A percentile compares a stretch with the other conserved stretches of the same genome.
phyloP scores from a whole-genome alignment of 768 basidiomycete genomes.

The Suillus cothurnatus region DNA sequence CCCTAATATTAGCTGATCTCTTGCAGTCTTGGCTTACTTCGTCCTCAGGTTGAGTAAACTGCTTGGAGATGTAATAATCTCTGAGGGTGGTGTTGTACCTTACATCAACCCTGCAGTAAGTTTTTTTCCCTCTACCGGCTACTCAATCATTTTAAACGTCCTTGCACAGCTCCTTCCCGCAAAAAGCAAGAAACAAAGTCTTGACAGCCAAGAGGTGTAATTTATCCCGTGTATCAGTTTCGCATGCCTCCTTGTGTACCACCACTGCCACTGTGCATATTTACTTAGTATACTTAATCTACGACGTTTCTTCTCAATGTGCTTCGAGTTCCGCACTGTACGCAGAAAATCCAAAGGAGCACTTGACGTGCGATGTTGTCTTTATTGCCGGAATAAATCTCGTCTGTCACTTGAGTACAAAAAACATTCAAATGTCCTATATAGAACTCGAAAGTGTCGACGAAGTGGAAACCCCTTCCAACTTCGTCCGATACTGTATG shows the following conservation, averaged over 20 bases:
- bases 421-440: not conserved
- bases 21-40: not conserved
- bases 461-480: not conserved
- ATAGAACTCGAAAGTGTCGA: not conserved
- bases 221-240: not conserved
- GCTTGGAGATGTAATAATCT: constrained; percentile 85
- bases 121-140: not conserved
- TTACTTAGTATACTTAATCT: constrained; percentile 9
- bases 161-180: constrained; percentile 29
- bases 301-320: not conserved
- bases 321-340: not conserved
- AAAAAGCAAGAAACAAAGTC: constrained; percentile 34
- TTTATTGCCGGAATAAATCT: not conserved
- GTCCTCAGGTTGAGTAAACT: constrained; percentile 62
- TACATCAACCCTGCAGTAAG: constrained; percentile 67
- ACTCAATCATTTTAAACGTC: not conserved
- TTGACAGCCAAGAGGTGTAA: constrained; percentile 36
- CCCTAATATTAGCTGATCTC: not conserved
- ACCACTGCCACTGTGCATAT: constrained; percentile 1
- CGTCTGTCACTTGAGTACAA: not conserved
- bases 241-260: constrained; percentile 2
- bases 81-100: constrained; percentile 92
- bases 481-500: not conserved
- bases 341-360: not conserved
- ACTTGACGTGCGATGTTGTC: not conserved